Base-by-base conservation (phyloP, 257 asterid genomes). In the Ajuga chamaepitys region DNA sequence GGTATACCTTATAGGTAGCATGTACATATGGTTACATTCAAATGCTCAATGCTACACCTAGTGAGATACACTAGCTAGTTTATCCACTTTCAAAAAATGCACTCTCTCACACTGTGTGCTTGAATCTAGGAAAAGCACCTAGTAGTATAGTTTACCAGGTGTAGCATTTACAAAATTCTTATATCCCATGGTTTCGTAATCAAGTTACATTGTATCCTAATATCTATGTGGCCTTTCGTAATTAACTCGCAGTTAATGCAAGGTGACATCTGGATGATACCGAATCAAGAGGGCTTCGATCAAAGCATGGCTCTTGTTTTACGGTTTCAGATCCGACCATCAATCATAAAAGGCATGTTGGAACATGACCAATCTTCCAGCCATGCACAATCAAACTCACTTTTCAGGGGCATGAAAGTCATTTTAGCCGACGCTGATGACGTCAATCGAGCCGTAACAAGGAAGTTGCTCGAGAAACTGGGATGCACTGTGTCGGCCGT, bases 341-440 rank as follows among this genome's bases (percentile, higher is more conserved):
- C 96, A 45, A 24, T 75, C 42, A 52, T 60, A 3, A 25, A 63
- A 3, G 70, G 78, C 73, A 40, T 77, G 5, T 59, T 85, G 7
- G 96, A 84, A 42, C 79, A 55, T 7, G 86, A 84, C 25, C 91
- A 74, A 51, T 75, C 82, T 25, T 75, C 88, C 0, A 78, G 81
- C 35, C 84, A 17, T 14, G 38, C 70, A 0, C 77, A 78, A 37
- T 79, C 95, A 0, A 77, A 75, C 81, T 81, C 96, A 9, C 67
- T 72, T 59, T 77, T 90, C 70, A 70, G 74, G 34, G 96, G 96
- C 65, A 76, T 86, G 44, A 80, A 78, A 70, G 80, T 94, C 50
- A 87, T 94, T 4, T 37, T 94, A 66, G 98, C 83, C 0, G 98
- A 94, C 67, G 82, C 80, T 1, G 95, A 90, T 63, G 88, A 86